Evolutionary conservation across 805 yeast genomes (phyloP).

Genomic region (Myxozyma udenii): DNA sequence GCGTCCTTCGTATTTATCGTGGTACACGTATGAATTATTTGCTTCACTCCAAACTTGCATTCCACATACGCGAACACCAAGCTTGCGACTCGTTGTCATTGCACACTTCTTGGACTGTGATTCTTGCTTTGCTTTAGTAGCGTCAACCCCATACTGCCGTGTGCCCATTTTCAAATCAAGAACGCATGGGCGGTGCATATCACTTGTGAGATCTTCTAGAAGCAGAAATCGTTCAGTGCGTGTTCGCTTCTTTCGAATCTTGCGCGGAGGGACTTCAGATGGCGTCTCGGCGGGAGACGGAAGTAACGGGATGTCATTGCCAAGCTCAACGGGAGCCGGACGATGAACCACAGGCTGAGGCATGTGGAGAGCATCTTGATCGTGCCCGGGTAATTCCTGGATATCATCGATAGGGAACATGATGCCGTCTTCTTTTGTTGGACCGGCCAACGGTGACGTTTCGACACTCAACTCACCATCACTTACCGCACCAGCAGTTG

Average conservation of each 20-base stretch:
- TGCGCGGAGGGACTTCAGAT: background rate
- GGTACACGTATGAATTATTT: slow-evolving; percentile 52
- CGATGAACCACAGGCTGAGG: background rate
- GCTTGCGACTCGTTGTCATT: slow-evolving; percentile 68
- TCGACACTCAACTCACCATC: slow-evolving; percentile 23
- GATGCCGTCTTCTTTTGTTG: slow-evolving; percentile 17
- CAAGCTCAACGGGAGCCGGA: background rate
- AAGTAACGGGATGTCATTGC: background rate
- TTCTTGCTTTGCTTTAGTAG: slow-evolving; percentile 61
- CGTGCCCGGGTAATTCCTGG: background rate
- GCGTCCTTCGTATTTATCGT: slow-evolving; percentile 93
- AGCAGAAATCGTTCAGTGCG: slow-evolving; percentile 77
- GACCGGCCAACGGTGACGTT: slow-evolving; percentile 12
- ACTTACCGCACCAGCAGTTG: slow-evolving; percentile 5
- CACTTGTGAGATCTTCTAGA: slow-evolving; percentile 84
- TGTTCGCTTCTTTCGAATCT: slow-evolving; percentile 1
- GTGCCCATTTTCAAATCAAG: slow-evolving; percentile 97
- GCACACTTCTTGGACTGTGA: slow-evolving; percentile 83
- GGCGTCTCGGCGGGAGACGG: background rate
- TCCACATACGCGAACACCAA: slow-evolving; percentile 95
- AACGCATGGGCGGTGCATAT: slow-evolving; percentile 82
- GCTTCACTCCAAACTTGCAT: slow-evolving; percentile 73
- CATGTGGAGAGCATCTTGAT: background rate
- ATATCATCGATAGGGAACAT: slow-evolving; percentile 25
- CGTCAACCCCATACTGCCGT: slow-evolving; percentile 96